Conservation (phyloP, 1,284 basidiomycete genomes). For the Anthracocystis walkeri region DNA sequence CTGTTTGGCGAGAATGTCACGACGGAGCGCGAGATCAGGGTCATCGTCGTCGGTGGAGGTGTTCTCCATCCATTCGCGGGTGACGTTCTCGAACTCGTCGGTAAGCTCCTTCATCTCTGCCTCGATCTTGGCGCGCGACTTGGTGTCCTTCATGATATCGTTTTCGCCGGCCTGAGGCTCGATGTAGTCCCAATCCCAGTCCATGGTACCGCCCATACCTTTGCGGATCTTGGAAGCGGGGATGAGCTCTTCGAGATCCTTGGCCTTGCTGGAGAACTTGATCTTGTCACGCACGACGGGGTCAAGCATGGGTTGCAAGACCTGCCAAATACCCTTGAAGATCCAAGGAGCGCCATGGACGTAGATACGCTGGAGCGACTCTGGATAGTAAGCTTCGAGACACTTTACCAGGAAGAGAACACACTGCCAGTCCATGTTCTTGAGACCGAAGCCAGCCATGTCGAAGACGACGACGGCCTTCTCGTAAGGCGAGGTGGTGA, state of each 20-base stretch:
- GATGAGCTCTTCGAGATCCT: constrained; percentile 64
- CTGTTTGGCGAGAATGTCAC: constrained; percentile 64
- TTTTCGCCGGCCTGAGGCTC: constrained; percentile 67
- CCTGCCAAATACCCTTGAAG: constrained; percentile 69
- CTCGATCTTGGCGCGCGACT: constrained; percentile 60
- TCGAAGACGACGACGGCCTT: constrained; percentile 68
- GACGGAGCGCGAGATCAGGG: constrained; percentile 53
- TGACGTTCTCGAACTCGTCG: constrained; percentile 60
- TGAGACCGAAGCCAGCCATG: constrained; percentile 68
- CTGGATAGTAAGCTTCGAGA: constrained; percentile 69
- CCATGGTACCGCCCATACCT: constrained; percentile 69
- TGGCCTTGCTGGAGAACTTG: constrained; percentile 66
- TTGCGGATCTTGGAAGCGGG: constrained; percentile 62
- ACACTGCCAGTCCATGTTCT: constrained; percentile 70
- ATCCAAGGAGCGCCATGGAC: constrained; percentile 69
- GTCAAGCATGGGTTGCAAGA: constrained; percentile 68
- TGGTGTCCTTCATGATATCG: constrained; percentile 63
- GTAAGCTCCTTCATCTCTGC: constrained; percentile 61
- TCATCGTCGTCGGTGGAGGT: constrained; percentile 49
- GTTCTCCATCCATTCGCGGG: constrained; percentile 60
- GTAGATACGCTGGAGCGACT: constrained; percentile 69
- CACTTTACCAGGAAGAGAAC: constrained; percentile 69
- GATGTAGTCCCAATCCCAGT: constrained; percentile 69
- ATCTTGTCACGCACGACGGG: constrained; percentile 69
- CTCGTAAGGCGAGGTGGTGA: constrained; percentile 66